Evolutionary conservation across 2,329 filamentous ascomycete species (phyloP).

Genomic region (Diplodia intermedia): DNA sequence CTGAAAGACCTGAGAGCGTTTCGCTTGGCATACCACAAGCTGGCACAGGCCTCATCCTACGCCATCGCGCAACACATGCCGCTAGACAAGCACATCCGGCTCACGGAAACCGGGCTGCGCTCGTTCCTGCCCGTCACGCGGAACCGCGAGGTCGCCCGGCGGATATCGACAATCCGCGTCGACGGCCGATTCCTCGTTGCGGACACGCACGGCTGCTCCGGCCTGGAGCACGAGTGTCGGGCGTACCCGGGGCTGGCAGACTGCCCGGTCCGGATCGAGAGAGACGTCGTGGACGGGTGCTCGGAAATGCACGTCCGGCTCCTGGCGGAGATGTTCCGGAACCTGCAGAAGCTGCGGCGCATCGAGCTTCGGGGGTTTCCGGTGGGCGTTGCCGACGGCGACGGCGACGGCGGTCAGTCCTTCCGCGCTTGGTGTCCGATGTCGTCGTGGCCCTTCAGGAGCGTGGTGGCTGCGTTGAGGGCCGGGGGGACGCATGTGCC

Average conservation of each 20-base stretch:
- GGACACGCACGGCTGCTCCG: too few species aligned
- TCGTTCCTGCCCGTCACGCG: not conserved
- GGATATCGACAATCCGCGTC: not conserved
- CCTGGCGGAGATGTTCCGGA: not conserved
- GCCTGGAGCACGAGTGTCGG: not conserved
- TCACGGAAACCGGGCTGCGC: not conserved
- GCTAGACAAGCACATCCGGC: not conserved
- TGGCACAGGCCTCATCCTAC: not conserved
- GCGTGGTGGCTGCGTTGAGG: not conserved
- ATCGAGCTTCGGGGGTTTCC: not conserved
- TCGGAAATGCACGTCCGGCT: not conserved
- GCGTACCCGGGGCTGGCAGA: not conserved
- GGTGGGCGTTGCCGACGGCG: not conserved
- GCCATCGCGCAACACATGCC: not conserved
- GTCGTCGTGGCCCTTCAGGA: not conserved
- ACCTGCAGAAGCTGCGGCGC: not conserved
- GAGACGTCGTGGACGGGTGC: not conserved
- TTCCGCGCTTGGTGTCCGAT: not conserved
- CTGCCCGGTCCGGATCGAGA: not conserved
- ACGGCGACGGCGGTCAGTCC: too few species aligned
- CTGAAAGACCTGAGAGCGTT: not conserved
- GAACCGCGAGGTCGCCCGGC: not conserved
- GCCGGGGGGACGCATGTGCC: not conserved
- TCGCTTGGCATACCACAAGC: not conserved
- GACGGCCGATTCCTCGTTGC: not conserved